Evolutionary conservation across 2,329 filamentous ascomycete genomes (phyloP).

Genomic region (Aspergillus luchuensis): DNA sequence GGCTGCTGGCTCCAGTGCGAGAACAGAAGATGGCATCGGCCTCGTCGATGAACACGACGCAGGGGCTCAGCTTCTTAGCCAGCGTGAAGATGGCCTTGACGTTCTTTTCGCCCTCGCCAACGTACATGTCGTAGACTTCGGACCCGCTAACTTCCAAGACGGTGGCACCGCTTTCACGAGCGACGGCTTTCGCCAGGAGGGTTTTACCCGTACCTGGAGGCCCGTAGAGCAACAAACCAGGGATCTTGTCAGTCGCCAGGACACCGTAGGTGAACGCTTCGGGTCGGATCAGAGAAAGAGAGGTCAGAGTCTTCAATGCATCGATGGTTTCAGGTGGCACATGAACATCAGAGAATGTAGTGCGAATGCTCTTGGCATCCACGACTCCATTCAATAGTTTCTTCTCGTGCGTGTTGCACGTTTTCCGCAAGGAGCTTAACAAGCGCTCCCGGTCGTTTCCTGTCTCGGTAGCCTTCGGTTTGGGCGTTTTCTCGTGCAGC

Average conservation of each 20-base stretch:
- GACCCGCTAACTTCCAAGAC: constrained; percentile 85
- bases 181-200: constrained; percentile 64
- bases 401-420: constrained; percentile 76
- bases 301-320: constrained; percentile 84
- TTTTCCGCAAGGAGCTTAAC: constrained; percentile 56
- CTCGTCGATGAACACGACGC: constrained; percentile 96
- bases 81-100: constrained; percentile 88
- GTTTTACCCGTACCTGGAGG: constrained; percentile 72
- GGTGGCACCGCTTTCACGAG: constrained; percentile 66
- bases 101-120: constrained; percentile 95
- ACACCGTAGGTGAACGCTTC: constrained; percentile 98
- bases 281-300: constrained; percentile 79
- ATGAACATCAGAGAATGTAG: constrained; percentile 85
- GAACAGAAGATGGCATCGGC: constrained; percentile 89
- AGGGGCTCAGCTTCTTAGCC: constrained; percentile 86
- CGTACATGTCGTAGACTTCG: constrained; percentile 93
- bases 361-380: constrained; percentile 77
- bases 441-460: constrained; percentile 43
- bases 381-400: constrained; percentile 80
- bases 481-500: constrained; percentile 38
- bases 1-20: constrained; percentile 63
- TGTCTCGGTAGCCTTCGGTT: constrained; percentile 33
- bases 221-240: constrained; percentile 83
- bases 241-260: constrained; percentile 84
- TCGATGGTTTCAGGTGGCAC: constrained; percentile 80